Base-by-base conservation (phyloP, 139 green algal species). In the Tetradesmus obliquus region DNA sequence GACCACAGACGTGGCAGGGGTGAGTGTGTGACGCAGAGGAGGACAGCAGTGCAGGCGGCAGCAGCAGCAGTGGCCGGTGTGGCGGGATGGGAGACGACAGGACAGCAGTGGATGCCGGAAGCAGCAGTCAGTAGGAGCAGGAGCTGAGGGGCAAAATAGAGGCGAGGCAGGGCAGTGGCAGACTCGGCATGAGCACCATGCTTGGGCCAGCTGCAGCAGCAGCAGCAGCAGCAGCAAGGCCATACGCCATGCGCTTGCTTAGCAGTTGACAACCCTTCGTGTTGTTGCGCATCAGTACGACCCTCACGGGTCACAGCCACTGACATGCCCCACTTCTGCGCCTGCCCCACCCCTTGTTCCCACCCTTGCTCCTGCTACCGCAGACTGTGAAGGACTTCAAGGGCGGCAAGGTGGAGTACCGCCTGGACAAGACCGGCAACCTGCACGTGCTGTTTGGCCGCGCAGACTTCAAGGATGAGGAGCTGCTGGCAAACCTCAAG, bases 401-500 rank as follows among this genome's bases (percentile, higher is more conserved):
- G 97, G 98, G 97, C 22, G 98, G 98, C 92, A 99, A 99, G 95
- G 98, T 99, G 79, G 98, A 99, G 95, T 99, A 99, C 95, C 95
- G 98, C 12, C 95, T 99, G 89, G 98, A 99, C 96, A 99, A 99
- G 95, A 95, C 95, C 0, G 98, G 98, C 86, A 99, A 99, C 94
- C 94, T 99, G 81, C 98, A 99, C 94, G 93, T 99, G 62, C 95
- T 96, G 69, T 99, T 99, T 88, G 98, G 98, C 74, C 98, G 98
- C 88, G 89, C 96, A 24, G 95, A 96, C 91, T 99, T 99, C 95
- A 94, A 94, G 90, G 91, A 95, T 8, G 96, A 98, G 24, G 95
- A 98, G 84, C 94, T 99, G 71, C 84, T 99, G 84, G 93, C 89
- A 32, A 99, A 99, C 95, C 94, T 99, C 13, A 98, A 98, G 94